Conservation (phyloP, 805 yeast species). For the Nakazawaea ernobii region DNA sequence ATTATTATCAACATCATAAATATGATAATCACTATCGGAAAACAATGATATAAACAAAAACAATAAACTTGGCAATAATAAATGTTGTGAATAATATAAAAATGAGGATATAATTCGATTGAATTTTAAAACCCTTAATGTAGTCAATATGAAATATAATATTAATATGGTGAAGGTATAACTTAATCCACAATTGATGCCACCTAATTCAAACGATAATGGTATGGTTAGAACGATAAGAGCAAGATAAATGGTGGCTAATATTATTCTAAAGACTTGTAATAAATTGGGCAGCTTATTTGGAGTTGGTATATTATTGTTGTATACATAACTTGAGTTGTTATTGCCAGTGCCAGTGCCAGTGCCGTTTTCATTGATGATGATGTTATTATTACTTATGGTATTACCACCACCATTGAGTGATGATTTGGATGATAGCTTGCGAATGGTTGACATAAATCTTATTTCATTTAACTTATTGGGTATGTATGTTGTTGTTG, state of each 20-base stretch:
- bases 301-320: not conserved
- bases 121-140: constrained; percentile 53
- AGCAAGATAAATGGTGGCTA: constrained; percentile 57
- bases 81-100: constrained; percentile 75
- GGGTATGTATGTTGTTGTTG: too few relatives aligned
- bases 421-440: constrained; percentile 4
- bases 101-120: constrained; percentile 38
- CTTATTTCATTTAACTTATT: too few relatives aligned
- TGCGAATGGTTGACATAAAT: constrained; percentile 5
- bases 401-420: constrained; percentile 3
- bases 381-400: too few relatives aligned
- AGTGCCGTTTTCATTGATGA: too few relatives aligned
- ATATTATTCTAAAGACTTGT: constrained; percentile 27
- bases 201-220: constrained; percentile 90
- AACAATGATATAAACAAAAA: constrained; percentile 61
- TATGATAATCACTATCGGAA: constrained; percentile 23
- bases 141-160: constrained; percentile 67
- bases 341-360: too few relatives aligned
- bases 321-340: too few relatives aligned
- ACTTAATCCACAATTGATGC: constrained; percentile 81
- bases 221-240: constrained; percentile 81
- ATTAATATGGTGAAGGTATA: constrained; percentile 70
- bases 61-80: constrained; percentile 74
- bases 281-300: not conserved
- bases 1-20: constrained; percentile 10